These are phyloP conservation scores for Thalassiosira livingstoniorum DNA, from an alignment of 352 stramenopile species.

Conservation along the genomic window DNA sequence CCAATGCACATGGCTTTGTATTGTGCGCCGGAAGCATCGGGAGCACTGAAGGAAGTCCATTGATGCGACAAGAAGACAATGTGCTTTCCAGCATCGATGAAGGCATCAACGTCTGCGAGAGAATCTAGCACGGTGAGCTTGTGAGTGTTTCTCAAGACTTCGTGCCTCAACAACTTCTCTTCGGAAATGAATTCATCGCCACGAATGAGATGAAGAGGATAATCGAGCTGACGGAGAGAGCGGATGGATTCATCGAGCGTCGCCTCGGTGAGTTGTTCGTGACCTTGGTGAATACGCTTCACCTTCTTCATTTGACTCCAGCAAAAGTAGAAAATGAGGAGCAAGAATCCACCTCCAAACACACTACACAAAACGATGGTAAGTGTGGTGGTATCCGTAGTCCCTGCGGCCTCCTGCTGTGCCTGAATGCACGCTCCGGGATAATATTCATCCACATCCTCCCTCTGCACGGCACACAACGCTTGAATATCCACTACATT, in stretches of 20 bases:
- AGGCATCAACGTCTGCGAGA: conserved; percentile 46
- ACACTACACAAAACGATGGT: conserved; percentile 31
- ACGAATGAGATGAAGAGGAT: conserved; percentile 43
- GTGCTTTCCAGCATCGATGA: conserved; percentile 46
- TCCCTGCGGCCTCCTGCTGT: neutral
- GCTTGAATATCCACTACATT: conserved; percentile 22
- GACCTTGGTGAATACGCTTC: conserved; percentile 28
- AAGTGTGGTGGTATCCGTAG: conserved; percentile 22
- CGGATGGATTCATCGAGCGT: conserved; percentile 45
- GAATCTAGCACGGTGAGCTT: conserved; percentile 54
- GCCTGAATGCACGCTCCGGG: conserved; percentile 31
- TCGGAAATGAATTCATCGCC: conserved; percentile 44
- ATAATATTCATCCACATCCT: conserved; percentile 42
- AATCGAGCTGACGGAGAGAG: conserved; percentile 51
- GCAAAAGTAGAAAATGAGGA: conserved; percentile 19
- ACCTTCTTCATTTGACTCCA: conserved; percentile 31
- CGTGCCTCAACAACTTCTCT: conserved; percentile 48
- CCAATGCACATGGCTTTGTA: conserved; percentile 42
- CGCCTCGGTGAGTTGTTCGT: conserved; percentile 56
- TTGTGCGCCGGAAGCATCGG: conserved; percentile 41
- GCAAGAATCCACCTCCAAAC: conserved; percentile 21
- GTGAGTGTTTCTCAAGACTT: conserved; percentile 51
- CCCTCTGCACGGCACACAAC: conserved; percentile 32
- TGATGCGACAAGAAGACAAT: conserved; percentile 59
- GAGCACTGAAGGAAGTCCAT: conserved; percentile 45